Base-by-base conservation (phyloP, 169 alveolate species). In the Plasmodium malariae region DNA sequence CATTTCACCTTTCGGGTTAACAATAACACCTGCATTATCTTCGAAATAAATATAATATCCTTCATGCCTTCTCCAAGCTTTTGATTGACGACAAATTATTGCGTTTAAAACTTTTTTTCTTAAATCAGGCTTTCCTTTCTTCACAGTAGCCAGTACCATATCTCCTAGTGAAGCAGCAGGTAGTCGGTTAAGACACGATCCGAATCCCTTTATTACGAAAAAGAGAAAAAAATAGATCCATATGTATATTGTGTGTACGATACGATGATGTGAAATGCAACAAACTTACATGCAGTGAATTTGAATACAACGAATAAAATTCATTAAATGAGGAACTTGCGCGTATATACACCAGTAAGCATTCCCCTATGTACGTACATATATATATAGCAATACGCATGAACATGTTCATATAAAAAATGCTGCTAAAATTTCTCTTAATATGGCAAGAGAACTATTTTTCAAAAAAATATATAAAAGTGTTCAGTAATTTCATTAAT, bases 81-180 rank as follows among this genome's bases (percentile, higher is more conserved):
- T 98, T 89, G 99, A 97, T 95, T 99, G 99, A 70, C 99, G 98
- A 48, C 98, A 98, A 92, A 99, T 97, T 88, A 99, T 99, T 26
- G 99, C 99, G 76, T 97, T 97, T 94, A 97, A 96, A 65, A 99
- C 99, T 95, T 99, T 99, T 98, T 99, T 99, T 92, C 99, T 97
- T 74, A 98, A 97, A 91, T 98, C 99, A 78, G 99, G 99, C 94
- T 97, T 97, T 30, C 99, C 99, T 95, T 99, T 98, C 95, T 98
- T 99, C 92, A 98, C 99, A 17, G 99, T 95, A 54, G 98, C 98
- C 67, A 99, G 92, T 71, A 99, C 99, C 99, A 98, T 95, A 93
- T 99, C 99, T n/a, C 99, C 99, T 30, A 98, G 97, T n/a, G 99
- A 97, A 85, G 99, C 99, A 57, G 98, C 94, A 26, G 99, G 99